Conservation (phyloP, 202 grass and related monocot genomes). For the Setaria viridis region DNA sequence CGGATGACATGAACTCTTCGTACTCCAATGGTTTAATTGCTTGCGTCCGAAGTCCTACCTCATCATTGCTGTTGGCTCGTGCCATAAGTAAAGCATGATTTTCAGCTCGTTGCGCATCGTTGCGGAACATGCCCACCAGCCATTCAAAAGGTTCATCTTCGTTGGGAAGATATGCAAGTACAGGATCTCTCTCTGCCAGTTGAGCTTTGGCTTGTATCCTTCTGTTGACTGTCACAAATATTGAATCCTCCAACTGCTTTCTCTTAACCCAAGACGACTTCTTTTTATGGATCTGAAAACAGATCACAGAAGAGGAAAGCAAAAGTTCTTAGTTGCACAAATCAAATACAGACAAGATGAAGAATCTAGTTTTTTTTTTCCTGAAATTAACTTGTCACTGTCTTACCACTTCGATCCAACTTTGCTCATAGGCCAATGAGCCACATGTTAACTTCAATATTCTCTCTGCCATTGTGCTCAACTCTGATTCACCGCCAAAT, state of each 20-base stretch:
- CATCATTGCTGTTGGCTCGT: background rate
- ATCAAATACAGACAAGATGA: background rate
- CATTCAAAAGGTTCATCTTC: slow-evolving; percentile 19
- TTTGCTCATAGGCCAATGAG: background rate
- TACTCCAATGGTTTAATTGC: background rate
- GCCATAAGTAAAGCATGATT: background rate
- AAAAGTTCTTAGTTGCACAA: background rate
- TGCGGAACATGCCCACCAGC: background rate
- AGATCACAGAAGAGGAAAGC: background rate
- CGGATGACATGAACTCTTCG: background rate
- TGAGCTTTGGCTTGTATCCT: slow-evolving; percentile 7
- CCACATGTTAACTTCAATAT: slow-evolving; percentile 13
- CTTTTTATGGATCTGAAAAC: slow-evolving; percentile 1
- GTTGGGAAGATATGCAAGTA: background rate
- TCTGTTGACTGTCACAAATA: background rate
- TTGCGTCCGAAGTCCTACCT: background rate
- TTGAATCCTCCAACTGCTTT: slow-evolving; percentile 7
- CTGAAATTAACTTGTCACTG: background rate
- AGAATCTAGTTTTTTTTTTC: background rate
- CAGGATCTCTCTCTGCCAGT: background rate
- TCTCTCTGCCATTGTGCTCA: background rate
- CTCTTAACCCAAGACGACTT: background rate
- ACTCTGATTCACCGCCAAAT: background rate
- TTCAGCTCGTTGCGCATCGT: background rate
- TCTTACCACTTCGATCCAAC: background rate